Conservation (phyloP, 2,329 filamentous ascomycete species). For the Fusarium marasasianum region DNA sequence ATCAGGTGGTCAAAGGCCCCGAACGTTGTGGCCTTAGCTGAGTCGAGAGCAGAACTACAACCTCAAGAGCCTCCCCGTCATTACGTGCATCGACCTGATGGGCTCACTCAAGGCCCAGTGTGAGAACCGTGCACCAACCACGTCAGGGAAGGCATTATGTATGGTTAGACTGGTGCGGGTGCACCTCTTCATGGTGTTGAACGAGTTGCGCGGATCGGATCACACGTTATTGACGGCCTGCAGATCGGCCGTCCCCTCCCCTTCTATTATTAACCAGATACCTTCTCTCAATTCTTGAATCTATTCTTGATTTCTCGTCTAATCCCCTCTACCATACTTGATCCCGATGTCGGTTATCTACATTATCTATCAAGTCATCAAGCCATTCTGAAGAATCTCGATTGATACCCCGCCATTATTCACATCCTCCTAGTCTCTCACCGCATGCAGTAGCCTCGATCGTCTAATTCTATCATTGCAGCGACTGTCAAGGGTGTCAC, state of each 20-base stretch:
- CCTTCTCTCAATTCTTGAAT: conserved; percentile 23
- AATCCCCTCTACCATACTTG: conserved; percentile 13
- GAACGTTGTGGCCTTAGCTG: conserved; percentile 37
- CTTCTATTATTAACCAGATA: conserved; percentile 33
- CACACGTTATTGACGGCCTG: conserved; percentile 42
- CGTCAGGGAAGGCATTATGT: conserved; percentile 44
- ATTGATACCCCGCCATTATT: conserved; percentile 11
- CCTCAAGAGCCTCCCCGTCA: conserved; percentile 35
- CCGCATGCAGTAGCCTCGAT: conserved; percentile 33
- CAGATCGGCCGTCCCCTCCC: conserved; percentile 36
- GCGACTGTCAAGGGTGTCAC: not conserved
- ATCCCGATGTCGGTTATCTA: conserved; percentile 6
- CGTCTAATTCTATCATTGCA: conserved; percentile 9
- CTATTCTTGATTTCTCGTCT: conserved; percentile 14
- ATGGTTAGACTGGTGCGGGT: conserved; percentile 42
- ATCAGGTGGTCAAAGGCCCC: conserved; percentile 40
- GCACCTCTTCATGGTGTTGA: conserved; percentile 44
- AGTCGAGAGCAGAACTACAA: conserved; percentile 27
- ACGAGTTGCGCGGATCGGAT: conserved; percentile 42
- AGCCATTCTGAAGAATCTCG: conserved; percentile 5
- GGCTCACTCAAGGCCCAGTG: conserved; percentile 41
- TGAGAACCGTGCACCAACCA: conserved; percentile 44
- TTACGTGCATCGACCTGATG: conserved; percentile 43
- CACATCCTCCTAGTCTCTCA: conserved; percentile 12
- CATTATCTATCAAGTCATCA: conserved; percentile 3